Evolutionary conservation across 176 grass and related monocot genomes (phyloP), one percentile per base, ranked within the genome.

Genomic region (Carex kokanica): DNA sequence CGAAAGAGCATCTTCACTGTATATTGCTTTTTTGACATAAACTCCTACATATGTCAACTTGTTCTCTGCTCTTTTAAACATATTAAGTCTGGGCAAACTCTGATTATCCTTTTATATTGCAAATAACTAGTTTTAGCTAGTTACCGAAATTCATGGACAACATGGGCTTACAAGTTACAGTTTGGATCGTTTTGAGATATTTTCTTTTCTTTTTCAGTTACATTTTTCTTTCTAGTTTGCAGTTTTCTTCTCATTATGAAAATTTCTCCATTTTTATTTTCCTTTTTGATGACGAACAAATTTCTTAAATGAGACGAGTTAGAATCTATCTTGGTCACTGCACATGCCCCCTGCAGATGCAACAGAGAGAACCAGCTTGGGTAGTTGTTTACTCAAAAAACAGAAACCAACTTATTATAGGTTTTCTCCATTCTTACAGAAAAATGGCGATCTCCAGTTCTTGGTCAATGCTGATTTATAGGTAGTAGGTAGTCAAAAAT

Each of bases 271-370:
- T 5, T 64, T 67, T 36, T 66, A 5, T 66, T 3, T 36, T 8
- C 13, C 32, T 38, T 40, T 38, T 18, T 41, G 20, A 73, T 49
- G 13, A 47, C 32, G 64, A 64, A 81, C 29, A 81, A 62, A 81
- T 18, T 60, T 61, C 5, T 81, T 62, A 2, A 81, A 36, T 62
- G 60, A 47, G 55, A 81, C 56, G 64, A 38, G 17, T 3, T 81
- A 81, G 58, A 81, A 79, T 81, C 56, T 61, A 64, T 62, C 58
- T 81, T 81, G 78, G 78, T 64, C 78, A 64, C 31, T 81, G 78
- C 78, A 81, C 78, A 81, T 81, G 78, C 58, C 40, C 11, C 40
- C 36, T 41, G 40, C 34, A 27, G 58, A 34, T 43, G n/a, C 29
- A 81, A 81, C 78, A 81, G 13, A 47, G 25, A 81, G 56, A 64